Evolutionary conservation across 441 rosid species (phyloP), one percentile per base, ranked within the genome.

Genomic region (Euphorbia celastroides): DNA sequence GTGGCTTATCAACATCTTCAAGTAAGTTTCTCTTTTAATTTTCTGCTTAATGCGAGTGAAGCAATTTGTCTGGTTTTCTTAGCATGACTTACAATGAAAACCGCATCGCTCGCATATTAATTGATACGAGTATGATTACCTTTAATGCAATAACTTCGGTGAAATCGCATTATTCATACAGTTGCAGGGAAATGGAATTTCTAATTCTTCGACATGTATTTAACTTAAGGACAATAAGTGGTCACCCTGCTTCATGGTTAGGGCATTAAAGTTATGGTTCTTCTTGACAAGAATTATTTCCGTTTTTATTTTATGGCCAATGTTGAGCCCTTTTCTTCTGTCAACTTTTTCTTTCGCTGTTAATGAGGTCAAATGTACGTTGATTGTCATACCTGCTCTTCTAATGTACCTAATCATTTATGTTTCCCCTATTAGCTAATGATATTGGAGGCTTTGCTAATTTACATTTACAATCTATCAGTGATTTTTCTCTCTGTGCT

Each of bases 1-100:
- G 31, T 94, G 96, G 97, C 86, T 94, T 59, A 86, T 89, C 69
- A 44, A 86, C 12, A 34, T 86, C 72, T 88, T 94, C 72, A 94
- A 94, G 99, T 91, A 80, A 82, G 96, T 75, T 69, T 30, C 62
- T 54, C 7, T 44, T 36, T 48, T 62, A 11, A 26, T 30, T 44
- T 2, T 2, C 20, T 5, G 7, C 26, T 56, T 14, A 7, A 41
- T 26, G 63, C 28, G 56, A 27, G n/a, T 22, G 17, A 19, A 28
- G 14, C 26, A 9, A 36, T 10, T 13, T 26, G 8, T 23, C n/a
- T 22, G 22, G 12, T 46, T 26, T 5, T 58, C 42, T 42, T 44
- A 7, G 31, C 22, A 54, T 27, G 46, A 67, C 34, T 63, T 66
- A 32, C 36, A 52, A 55, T 55, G 25, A n/a, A 65, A 32, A 32